A percentile compares a stretch with the other conserved stretches of the same genome.
phyloP scores from a whole-genome alignment of 225 moss, liverwort and hornwort species.

The Rhytidiadelphus loreus region DNA sequence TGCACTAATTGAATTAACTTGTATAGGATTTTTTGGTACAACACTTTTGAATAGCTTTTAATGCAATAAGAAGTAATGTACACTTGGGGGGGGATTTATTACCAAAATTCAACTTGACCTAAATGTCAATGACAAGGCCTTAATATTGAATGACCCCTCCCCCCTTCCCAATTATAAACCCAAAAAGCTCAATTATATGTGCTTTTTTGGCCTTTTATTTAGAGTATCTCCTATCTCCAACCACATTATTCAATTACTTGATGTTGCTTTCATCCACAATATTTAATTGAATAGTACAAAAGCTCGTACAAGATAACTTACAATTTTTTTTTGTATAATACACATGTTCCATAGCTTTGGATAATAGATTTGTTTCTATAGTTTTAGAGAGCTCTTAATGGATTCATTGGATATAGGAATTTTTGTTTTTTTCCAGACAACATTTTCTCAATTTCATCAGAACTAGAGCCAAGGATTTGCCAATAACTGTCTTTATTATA shows the following conservation, averaged over 20 bases:
- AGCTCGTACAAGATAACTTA: neutral
- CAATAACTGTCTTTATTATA: neutral
- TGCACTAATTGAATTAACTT: neutral
- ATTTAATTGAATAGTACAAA: neutral
- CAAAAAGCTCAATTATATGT: neutral
- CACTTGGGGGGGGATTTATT: too few relatives aligned
- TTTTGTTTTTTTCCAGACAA: fast-evolving
- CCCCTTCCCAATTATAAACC: neutral
- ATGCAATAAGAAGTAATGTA: neutral
- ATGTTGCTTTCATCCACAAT: neutral
- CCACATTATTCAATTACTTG: neutral
- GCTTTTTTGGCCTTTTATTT: neutral
- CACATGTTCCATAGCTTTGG: fast-evolving
- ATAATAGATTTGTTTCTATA: neutral
- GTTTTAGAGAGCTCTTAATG: neutral
- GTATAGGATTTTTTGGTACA: too few relatives aligned
- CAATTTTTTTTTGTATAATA: neutral
- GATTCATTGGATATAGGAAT: neutral
- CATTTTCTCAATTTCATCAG: neutral
- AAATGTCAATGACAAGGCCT: neutral
- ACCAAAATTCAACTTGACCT: neutral
- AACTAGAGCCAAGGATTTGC: neutral
- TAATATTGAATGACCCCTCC: neutral
- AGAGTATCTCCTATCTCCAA: neutral
- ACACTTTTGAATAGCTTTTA: neutral